Conservation (phyloP, 140 eudicot species). For the Cichorium intybus region DNA sequence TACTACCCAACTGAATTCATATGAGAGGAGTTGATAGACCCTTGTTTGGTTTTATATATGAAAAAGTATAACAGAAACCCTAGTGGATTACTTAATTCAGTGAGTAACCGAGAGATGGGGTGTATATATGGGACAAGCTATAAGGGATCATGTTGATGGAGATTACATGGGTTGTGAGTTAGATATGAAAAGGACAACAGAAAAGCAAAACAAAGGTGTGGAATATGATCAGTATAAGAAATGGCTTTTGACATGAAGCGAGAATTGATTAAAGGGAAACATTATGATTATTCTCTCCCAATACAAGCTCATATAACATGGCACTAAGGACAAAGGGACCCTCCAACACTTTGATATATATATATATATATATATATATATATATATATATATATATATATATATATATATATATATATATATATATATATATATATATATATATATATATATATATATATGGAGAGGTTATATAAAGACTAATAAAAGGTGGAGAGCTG, state of each 20-base stretch:
- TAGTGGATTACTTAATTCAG: conserved; percentile 34
- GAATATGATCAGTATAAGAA: conserved; percentile 28
- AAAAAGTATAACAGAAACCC: neutral
- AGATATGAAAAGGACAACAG: conserved; percentile 28
- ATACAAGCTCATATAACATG: conserved; percentile 19
- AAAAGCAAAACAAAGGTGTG: conserved; percentile 21
- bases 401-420: no score
- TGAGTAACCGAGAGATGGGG: conserved; percentile 36
- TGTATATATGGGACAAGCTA: conserved; percentile 4
- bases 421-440: no score
- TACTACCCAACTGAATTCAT: conserved; percentile 9
- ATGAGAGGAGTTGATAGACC: conserved; percentile 9
- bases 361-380: neutral
- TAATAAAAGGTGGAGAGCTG: no score
- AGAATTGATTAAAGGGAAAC: conserved; percentile 22
- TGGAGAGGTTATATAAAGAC: no score
- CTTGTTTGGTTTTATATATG: conserved; percentile 31
- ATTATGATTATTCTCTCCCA: conserved; percentile 30
- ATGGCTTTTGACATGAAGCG: conserved; percentile 20
- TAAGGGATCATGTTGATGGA: conserved; percentile 22
- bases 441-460: neutral
- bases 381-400: no score
- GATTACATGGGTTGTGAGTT: conserved; percentile 31
- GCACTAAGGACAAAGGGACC: conserved; percentile 31
- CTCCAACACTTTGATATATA: conserved; percentile 4